phyloP scores from a whole-genome alignment of 805 yeast genomes.

The Lipomyces japonicus region DNA sequence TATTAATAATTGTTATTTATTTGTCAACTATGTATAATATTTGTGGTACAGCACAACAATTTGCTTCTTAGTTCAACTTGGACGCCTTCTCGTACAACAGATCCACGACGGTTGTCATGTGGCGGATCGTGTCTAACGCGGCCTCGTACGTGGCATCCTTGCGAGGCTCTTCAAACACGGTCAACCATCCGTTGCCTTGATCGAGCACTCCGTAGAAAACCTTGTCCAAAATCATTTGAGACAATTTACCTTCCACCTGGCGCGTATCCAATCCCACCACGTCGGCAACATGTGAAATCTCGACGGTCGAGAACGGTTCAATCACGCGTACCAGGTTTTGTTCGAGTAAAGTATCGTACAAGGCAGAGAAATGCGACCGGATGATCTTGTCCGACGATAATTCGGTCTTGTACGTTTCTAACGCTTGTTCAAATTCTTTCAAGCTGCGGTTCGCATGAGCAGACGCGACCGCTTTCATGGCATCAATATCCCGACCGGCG shows the following conservation, averaged over 20 bases:
- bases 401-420: constrained; percentile 63
- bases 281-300: constrained; percentile 79
- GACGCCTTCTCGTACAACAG: constrained; percentile 72
- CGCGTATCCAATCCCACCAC: constrained; percentile 81
- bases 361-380: constrained; percentile 84
- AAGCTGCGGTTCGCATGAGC: constrained; percentile 88
- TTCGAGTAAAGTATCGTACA: constrained; percentile 88
- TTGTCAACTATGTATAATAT: too few relatives aligned
- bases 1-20: too few relatives aligned
- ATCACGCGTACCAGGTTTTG: constrained; percentile 91
- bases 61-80: constrained; percentile 22
- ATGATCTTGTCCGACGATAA: constrained; percentile 82
- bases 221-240: constrained; percentile 94
- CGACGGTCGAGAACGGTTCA: constrained; percentile 96
- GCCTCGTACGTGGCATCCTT: constrained; percentile 85
- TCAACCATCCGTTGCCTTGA: constrained; percentile 97
- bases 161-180: constrained; percentile 83
- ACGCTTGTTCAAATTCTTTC: constrained; percentile 83
- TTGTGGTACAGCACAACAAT: too few relatives aligned
- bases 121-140: constrained; percentile 78
- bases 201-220: constrained; percentile 95
- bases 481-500: constrained; percentile 83
- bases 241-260: constrained; percentile 88
- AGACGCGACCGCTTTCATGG: constrained; percentile 88
- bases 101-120: constrained; percentile 84